Evolutionary conservation across 768 basidiomycete genomes (phyloP).

Genomic region (Phanerochaete sordida): DNA sequence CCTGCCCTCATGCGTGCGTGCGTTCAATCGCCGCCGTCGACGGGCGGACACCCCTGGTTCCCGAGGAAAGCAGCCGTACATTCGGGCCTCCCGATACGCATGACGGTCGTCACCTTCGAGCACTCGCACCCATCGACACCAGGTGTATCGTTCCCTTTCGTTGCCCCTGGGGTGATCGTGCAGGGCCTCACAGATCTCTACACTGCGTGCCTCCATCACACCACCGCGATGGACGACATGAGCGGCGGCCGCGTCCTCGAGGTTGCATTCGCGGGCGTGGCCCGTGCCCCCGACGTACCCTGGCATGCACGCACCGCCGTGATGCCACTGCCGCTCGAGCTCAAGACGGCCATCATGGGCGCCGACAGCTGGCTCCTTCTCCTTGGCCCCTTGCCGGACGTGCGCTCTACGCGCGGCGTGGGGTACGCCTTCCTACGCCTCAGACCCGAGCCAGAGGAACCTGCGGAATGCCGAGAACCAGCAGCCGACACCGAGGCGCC

Average conservation of each 20-base stretch:
- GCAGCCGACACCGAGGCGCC: too few relatives aligned
- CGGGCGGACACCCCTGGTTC: not conserved
- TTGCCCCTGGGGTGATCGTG: slow-evolving; percentile 25
- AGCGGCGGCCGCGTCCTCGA: not conserved
- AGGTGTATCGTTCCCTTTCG: slow-evolving; percentile 21
- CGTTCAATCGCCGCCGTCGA: not conserved
- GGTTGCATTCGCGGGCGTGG: slow-evolving; percentile 14
- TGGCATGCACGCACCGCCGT: slow-evolving; percentile 21
- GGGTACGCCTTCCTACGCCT: not conserved
- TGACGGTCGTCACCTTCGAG: not conserved
- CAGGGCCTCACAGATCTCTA: slow-evolving; percentile 16
- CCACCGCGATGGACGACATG: not conserved
- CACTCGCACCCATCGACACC: too few relatives aligned
- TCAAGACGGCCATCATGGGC: too few relatives aligned
- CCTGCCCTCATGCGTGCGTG: slow-evolving; percentile 20
- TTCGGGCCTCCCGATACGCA: not conserved
- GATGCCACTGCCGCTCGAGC: slow-evolving; percentile 2
- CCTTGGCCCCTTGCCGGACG: too few relatives aligned
- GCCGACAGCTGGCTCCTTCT: too few relatives aligned
- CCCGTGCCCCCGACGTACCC: slow-evolving; percentile 11
- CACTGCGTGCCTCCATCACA: slow-evolving; percentile 2
- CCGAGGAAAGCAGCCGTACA: too few relatives aligned
- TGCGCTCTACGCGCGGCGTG: too few relatives aligned
- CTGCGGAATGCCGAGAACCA: too few relatives aligned
- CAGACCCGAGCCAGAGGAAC: not conserved